phyloP scores from a whole-genome alignment of 805 yeast species.

The Candida pseudofarinosa region DNA sequence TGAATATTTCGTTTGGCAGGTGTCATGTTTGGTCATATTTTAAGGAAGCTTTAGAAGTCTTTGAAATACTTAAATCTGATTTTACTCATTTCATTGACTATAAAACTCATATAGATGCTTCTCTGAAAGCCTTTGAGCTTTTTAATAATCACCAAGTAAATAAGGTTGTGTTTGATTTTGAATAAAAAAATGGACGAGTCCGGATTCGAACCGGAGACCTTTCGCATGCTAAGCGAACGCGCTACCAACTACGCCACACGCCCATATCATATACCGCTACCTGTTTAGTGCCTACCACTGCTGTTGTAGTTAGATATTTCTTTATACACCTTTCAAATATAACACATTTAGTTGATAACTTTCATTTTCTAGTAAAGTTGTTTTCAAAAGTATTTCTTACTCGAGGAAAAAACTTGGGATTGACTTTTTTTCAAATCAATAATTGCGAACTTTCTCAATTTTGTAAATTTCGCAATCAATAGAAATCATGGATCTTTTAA shows the following conservation, averaged over 20 bases:
- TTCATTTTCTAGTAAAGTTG: no score
- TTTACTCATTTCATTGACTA: slow-evolving; percentile 51
- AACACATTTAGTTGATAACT: no score
- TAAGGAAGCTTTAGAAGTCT: slow-evolving; percentile 47
- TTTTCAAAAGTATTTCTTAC: no score
- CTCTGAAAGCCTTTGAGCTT: slow-evolving; percentile 43
- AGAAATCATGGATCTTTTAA: no score
- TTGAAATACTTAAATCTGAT: slow-evolving; percentile 40
- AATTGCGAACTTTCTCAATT: no score
- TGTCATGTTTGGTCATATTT: slow-evolving; percentile 60
- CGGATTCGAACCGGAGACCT: slow-evolving; percentile 46
- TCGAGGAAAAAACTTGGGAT: no score
- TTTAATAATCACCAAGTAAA: slow-evolving; percentile 53
- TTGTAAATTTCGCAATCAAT: no score
- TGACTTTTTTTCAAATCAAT: no score
- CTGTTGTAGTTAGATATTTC: not conserved
- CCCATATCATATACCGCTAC: slow-evolving; percentile 20
- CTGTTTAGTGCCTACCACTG: not conserved
- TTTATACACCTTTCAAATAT: no score
- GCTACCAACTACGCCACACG: slow-evolving; percentile 50
- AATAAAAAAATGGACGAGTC: slow-evolving; percentile 33
- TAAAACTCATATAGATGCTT: slow-evolving; percentile 41
- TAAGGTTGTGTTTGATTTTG: slow-evolving; percentile 47
- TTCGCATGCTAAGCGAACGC: slow-evolving; percentile 49
- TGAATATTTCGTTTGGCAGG: slow-evolving; percentile 57